Evolutionary conservation across 495 filamentous ascomycete species (phyloP).

Genomic region (Penicillium alfredii): DNA sequence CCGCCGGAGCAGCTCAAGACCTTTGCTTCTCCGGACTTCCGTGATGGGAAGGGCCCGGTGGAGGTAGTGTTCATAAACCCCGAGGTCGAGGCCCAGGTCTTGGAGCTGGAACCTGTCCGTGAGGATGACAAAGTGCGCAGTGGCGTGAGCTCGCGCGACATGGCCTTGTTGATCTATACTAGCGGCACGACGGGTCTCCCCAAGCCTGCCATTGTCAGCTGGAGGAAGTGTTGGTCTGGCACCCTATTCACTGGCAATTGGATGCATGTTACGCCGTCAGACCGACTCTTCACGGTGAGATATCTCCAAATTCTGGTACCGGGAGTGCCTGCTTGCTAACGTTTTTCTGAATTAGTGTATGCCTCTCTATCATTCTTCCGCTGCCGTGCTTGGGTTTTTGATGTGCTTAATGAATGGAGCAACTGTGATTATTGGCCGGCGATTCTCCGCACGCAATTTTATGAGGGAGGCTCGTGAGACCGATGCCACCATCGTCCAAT

Average conservation of each 20-base stretch:
- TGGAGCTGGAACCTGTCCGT: conserved; percentile 51
- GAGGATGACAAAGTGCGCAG: conserved; percentile 56
- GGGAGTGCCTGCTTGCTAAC: conserved; percentile 1
- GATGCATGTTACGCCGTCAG: conserved; percentile 49
- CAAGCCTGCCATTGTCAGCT: conserved; percentile 81
- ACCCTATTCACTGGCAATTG: conserved; percentile 50
- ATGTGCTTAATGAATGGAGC: conserved; percentile 52
- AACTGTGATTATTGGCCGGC: conserved; percentile 67
- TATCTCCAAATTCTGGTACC: no score
- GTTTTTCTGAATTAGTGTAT: conserved; percentile 54
- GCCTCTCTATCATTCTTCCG: conserved; percentile 92
- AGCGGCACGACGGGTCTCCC: conserved; percentile 87
- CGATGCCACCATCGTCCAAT: conserved; percentile 79
- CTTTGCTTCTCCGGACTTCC: conserved; percentile 38
- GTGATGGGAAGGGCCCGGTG: conserved; percentile 45
- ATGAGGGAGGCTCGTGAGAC: conserved; percentile 71
- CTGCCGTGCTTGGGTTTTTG: conserved; percentile 62
- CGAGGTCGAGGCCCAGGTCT: conserved; percentile 57
- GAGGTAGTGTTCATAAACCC: conserved; percentile 57
- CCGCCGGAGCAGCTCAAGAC: conserved; percentile 40
- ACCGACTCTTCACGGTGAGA: conserved; percentile 75
- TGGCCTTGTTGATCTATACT: conserved; percentile 77
- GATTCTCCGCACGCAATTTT: conserved; percentile 78
- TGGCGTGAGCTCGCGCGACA: conserved; percentile 46
- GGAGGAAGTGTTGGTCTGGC: conserved; percentile 58